These are phyloP conservation scores for Sugiyamaella mastotermitis DNA, from an alignment of 805 yeast species.

Conservation along the genomic window DNA sequence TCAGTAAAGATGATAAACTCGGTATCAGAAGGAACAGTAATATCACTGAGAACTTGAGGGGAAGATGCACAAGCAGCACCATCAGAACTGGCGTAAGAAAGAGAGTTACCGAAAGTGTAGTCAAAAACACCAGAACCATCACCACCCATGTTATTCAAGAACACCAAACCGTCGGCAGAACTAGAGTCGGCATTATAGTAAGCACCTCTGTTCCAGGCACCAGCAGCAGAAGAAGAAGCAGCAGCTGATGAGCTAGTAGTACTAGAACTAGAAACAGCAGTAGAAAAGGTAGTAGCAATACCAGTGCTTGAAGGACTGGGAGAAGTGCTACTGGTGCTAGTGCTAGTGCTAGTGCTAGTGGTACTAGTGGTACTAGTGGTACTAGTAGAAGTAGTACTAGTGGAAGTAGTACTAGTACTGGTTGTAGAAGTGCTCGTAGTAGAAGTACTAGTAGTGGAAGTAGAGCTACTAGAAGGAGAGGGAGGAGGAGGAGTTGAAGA, in stretches of 20 bases:
- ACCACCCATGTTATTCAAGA: constrained; percentile 88
- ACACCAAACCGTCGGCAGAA: constrained; percentile 61
- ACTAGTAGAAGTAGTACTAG: constrained; percentile 22
- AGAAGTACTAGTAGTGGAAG: constrained; percentile 28
- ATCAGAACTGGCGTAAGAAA: constrained; percentile 75
- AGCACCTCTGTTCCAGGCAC: constrained; percentile 70
- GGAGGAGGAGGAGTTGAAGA: constrained; percentile 8
- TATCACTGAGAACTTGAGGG: constrained; percentile 63
- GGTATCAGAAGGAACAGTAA: constrained; percentile 60
- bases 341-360: constrained; percentile 12
- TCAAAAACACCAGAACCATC: constrained; percentile 88
- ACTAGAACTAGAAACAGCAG: constrained; percentile 26
- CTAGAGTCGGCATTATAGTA: constrained; percentile 65
- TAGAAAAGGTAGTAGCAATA: constrained; percentile 12
- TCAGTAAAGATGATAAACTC: constrained; percentile 80
- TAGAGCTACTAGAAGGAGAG: constrained; percentile 23
- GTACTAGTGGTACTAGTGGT: constrained; percentile 24
- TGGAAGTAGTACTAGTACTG: constrained; percentile 1
- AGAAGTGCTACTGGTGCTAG: constrained; percentile 1
- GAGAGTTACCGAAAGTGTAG: constrained; percentile 81
- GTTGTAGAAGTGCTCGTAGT: constrained; percentile 17
- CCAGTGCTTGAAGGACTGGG: constrained; percentile 20
- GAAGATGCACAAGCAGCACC: constrained; percentile 68
- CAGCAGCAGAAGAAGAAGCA: constrained; percentile 32
- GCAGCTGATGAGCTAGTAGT: constrained; percentile 33